phyloP scores from a whole-genome alignment of 352 stramenopile genomes.

The Globisporangium lucens region DNA sequence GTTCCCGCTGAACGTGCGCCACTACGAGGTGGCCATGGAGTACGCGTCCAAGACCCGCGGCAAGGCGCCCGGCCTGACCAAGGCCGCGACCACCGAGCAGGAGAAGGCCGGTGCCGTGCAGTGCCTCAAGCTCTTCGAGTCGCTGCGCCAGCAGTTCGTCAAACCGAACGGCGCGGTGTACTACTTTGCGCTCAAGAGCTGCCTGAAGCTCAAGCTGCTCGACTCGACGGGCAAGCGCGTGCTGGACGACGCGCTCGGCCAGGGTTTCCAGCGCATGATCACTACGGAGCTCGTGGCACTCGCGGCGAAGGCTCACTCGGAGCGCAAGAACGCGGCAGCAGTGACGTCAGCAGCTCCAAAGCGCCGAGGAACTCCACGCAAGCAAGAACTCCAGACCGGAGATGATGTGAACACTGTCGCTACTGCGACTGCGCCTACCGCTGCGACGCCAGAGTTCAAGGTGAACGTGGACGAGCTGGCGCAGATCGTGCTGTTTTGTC shows the following conservation, averaged over 20 bases:
- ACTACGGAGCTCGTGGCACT: constrained; percentile 27
- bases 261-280: constrained; percentile 39
- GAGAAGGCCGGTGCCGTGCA: constrained; percentile 31
- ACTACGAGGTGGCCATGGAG: constrained; percentile 75
- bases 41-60: constrained; percentile 25
- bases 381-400: neutral
- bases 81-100: constrained; percentile 21
- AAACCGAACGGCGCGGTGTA: constrained; percentile 76
- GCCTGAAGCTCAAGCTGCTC: constrained; percentile 42
- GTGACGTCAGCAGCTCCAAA: constrained; percentile 14
- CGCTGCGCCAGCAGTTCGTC: constrained; percentile 69
- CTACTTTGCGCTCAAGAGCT: constrained; percentile 64
- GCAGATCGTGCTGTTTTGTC: constrained; percentile 51
- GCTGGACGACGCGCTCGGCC: constrained; percentile 45
- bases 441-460: constrained; percentile 11
- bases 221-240: constrained; percentile 49
- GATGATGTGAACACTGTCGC: neutral
- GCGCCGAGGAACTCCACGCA: constrained; percentile 24
- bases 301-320: constrained; percentile 20
- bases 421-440: neutral
- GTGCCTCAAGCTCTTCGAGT: constrained; percentile 71
- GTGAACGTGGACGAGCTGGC: constrained; percentile 46
- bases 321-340: constrained; percentile 15
- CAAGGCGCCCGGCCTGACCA: neutral
- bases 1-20: constrained; percentile 48